These are phyloP conservation scores for Cystobasidium slooffiae DNA, from an alignment of 1,284 basidiomycete species.

Conservation along the genomic window DNA sequence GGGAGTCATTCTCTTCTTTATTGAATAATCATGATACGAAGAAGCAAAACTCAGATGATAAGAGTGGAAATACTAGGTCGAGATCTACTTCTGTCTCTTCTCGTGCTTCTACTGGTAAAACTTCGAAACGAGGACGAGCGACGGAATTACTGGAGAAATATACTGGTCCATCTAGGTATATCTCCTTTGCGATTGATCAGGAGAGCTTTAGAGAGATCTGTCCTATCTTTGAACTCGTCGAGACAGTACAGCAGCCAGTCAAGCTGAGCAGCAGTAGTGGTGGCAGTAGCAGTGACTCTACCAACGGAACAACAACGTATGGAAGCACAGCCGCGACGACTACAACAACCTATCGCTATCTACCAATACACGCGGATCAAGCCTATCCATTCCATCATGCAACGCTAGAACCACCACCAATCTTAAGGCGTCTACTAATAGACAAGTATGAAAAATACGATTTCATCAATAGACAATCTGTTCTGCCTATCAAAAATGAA, in stretches of 20 bases:
- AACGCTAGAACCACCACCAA: slow-evolving; percentile 23
- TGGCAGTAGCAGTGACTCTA: no score
- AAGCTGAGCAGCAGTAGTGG: no score
- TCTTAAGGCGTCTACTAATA: slow-evolving; percentile 2
- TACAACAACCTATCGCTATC: background rate
- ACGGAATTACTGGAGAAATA: background rate
- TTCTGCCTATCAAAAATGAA: slow-evolving; percentile 30
- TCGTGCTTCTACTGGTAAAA: background rate
- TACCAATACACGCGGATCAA: slow-evolving; percentile 10
- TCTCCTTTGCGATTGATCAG: slow-evolving; percentile 28
- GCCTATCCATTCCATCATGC: slow-evolving; percentile 38
- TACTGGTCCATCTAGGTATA: slow-evolving; percentile 7
- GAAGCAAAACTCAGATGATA: background rate
- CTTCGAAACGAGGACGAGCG: background rate
- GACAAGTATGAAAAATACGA: background rate
- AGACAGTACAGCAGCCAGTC: background rate
- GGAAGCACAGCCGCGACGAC: background rate
- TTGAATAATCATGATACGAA: background rate
- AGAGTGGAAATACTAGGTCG: background rate
- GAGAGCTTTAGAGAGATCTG: slow-evolving; percentile 27
- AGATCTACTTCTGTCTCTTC: slow-evolving; percentile 2
- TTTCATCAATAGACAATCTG: slow-evolving; percentile 16
- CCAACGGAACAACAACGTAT: background rate
- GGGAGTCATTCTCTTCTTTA: slow-evolving; percentile 3
- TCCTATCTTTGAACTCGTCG: slow-evolving; percentile 19